phyloP scores from a whole-genome alignment of 2,329 filamentous ascomycete genomes.

The Curvularia sp. region DNA sequence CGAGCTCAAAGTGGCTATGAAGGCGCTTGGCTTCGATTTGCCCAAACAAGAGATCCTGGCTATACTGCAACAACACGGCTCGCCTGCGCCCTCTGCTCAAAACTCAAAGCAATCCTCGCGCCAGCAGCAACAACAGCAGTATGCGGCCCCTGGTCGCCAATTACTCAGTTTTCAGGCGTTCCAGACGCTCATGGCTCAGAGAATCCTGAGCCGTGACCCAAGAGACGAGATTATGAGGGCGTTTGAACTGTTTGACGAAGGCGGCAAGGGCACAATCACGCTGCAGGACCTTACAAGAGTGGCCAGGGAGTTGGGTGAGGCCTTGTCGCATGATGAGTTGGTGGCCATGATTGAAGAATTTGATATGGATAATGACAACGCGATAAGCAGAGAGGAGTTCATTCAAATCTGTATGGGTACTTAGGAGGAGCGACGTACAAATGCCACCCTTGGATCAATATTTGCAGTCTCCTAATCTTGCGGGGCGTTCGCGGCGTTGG shows the following conservation, averaged over 20 bases:
- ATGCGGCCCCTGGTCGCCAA: slow-evolving; percentile 59
- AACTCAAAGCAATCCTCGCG: slow-evolving; percentile 7
- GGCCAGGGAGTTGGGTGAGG: slow-evolving; percentile 89
- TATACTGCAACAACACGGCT: slow-evolving; percentile 80
- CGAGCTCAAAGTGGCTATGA: slow-evolving; percentile 95
- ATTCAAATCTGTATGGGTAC: slow-evolving; percentile 67
- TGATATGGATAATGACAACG: slow-evolving; percentile 91
- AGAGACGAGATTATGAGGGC: slow-evolving; percentile 89
- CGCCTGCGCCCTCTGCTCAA: slow-evolving; percentile 13
- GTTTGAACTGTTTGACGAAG: slow-evolving; percentile 91
- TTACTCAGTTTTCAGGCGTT: slow-evolving; percentile 76
- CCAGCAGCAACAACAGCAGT: slow-evolving; percentile 21
- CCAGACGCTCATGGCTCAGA: slow-evolving; percentile 75
- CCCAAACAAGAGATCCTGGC: slow-evolving; percentile 83
- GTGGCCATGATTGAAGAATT: slow-evolving; percentile 98
- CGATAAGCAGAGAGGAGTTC: slow-evolving; percentile 69
- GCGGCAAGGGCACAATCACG: slow-evolving; percentile 89
- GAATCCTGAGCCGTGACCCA: slow-evolving; percentile 83
- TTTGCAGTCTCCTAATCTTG: not conserved
- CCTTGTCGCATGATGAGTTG: slow-evolving; percentile 90
- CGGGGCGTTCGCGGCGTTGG: slow-evolving; percentile 18
- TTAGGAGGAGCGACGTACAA: slow-evolving; percentile 4
- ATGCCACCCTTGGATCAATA: not conserved
- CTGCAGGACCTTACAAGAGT: slow-evolving; percentile 87
- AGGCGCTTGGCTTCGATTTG: slow-evolving; percentile 92